phyloP scores from a whole-genome alignment of 805 yeast genomes.

The Starmerella geochares region DNA sequence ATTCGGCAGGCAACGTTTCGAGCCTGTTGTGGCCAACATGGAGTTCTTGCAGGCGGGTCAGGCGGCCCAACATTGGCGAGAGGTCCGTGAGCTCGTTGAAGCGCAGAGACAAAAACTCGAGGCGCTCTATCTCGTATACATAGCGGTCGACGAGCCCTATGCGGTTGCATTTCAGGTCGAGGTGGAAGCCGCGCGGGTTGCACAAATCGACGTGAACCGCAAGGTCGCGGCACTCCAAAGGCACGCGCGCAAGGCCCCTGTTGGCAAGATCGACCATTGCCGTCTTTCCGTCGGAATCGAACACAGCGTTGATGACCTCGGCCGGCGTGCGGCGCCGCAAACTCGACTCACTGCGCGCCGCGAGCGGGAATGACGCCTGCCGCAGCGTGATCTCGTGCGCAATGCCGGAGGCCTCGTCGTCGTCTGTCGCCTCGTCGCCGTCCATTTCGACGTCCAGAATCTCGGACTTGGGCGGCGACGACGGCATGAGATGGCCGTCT shows the following conservation, averaged over 20 bases:
- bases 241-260: conserved; percentile 28
- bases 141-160: conserved; percentile 26
- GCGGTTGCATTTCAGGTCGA: conserved; percentile 29
- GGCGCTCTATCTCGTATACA: conserved; percentile 29
- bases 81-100: conserved; percentile 29
- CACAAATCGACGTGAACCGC: conserved; percentile 23
- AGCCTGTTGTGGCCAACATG: conserved; percentile 32
- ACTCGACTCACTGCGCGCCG: conserved; percentile 11
- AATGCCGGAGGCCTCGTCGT: not conserved
- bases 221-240: conserved; percentile 32
- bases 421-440: conserved; percentile 10
- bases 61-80: conserved; percentile 30
- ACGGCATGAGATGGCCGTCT: conserved; percentile 9
- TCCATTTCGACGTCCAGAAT: conserved; percentile 4
- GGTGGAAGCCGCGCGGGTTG: conserved; percentile 24
- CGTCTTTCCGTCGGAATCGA: conserved; percentile 8
- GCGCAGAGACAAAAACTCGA: conserved; percentile 33
- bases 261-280: conserved; percentile 21
- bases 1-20: conserved; percentile 32
- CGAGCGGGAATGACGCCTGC: conserved; percentile 7
- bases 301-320: conserved; percentile 7
- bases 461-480: conserved; percentile 20
- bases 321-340: conserved; percentile 6
- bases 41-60: conserved; percentile 30
- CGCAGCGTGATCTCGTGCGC: conserved; percentile 4